These are phyloP conservation scores for Neurospora sp. DNA, from an alignment of 495 filamentous ascomycete species.

Conservation along the genomic window DNA sequence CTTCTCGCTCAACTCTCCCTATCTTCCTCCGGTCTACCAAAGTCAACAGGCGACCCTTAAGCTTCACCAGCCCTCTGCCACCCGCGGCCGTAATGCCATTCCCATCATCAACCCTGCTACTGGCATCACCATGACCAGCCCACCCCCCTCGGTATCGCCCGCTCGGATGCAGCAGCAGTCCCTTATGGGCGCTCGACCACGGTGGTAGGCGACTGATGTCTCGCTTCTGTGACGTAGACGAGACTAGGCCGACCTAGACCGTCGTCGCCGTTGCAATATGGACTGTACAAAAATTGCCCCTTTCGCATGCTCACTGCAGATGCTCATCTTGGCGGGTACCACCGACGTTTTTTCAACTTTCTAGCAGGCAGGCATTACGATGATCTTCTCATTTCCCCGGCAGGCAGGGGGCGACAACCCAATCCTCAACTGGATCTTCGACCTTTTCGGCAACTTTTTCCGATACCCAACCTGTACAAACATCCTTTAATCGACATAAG, in stretches of 20 bases:
- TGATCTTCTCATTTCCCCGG: slow-evolving; percentile 14
- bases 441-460: slow-evolving; percentile 13
- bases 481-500: slow-evolving; percentile 24
- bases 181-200: slow-evolving; percentile 19
- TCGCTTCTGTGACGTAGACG: slow-evolving; percentile 24
- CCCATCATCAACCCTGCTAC: slow-evolving; percentile 97
- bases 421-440: slow-evolving; percentile 19
- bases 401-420: slow-evolving; percentile 20
- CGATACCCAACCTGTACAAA: slow-evolving; percentile 27
- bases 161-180: slow-evolving; percentile 55
- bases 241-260: slow-evolving; percentile 13
- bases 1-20: slow-evolving; percentile 74
- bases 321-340: slow-evolving; percentile 29
- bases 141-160: slow-evolving; percentile 82
- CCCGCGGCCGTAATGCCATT: slow-evolving; percentile 88
- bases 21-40: slow-evolving; percentile 49
- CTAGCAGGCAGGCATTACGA: slow-evolving; percentile 26
- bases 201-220: slow-evolving; percentile 35
- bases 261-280: slow-evolving; percentile 24
- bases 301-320: slow-evolving; percentile 16
- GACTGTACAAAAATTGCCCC: slow-evolving; percentile 17
- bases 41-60: slow-evolving; percentile 50
- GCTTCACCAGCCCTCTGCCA: slow-evolving; percentile 77
- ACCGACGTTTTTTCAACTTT: slow-evolving; percentile 15
- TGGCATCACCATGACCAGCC: slow-evolving; percentile 78